Base-by-base conservation (phyloP, 352 stramenopile genomes). In the Thalassiosira oceanica region DNA sequence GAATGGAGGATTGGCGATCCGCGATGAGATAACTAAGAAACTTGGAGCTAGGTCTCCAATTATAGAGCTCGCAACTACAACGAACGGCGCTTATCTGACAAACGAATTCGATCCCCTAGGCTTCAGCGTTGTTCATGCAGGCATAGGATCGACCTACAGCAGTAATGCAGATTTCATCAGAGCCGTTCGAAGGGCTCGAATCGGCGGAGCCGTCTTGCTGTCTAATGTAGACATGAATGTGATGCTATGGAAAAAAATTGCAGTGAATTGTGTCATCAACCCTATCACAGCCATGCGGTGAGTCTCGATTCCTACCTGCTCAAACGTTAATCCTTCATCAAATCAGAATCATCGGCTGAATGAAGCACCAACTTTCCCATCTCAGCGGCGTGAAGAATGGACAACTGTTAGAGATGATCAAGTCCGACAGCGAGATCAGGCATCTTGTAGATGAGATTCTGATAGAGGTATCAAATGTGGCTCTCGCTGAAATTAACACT, bases 261-360 rank as follows among this genome's bases (percentile, higher is more conserved):
- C 78, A 2, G 68, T 69, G n/a, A 90, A 90, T 50, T 90, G 83
- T 69, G 71, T 83, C 26, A 88, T 88, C 35, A 90, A 88, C 71
- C 83, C 83, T 7, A 36, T 88, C 2, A 90, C 76, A 3, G 74
- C 83, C 18, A 48, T 90, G 8, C 73, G n/a, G n/a, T n/a, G n/a
- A n/a, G n/a, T n/a, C n/a, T n/a, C n/a, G n/a, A n/a, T n/a, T n/a
- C n/a, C n/a, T n/a, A n/a, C n/a, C n/a, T n/a, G n/a, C n/a, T n/a
- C n/a, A n/a, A n/a, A n/a, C n/a, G n/a, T n/a, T n/a, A n/a, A n/a
- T n/a, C n/a, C n/a, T n/a, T n/a, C n/a, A n/a, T n/a, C n/a, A n/a
- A n/a, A n/a, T n/a, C n/a, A n/a, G n/a, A n/a, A n/a, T n/a, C n/a
- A n/a, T n/a, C n/a, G n/a, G n/a, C n/a, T n/a, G n/a, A n/a, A n/a